Evolutionary conservation across 345 rosid genomes (phyloP), one percentile per base, ranked within the genome.

Genomic region (Eucalyptus sp.): DNA sequence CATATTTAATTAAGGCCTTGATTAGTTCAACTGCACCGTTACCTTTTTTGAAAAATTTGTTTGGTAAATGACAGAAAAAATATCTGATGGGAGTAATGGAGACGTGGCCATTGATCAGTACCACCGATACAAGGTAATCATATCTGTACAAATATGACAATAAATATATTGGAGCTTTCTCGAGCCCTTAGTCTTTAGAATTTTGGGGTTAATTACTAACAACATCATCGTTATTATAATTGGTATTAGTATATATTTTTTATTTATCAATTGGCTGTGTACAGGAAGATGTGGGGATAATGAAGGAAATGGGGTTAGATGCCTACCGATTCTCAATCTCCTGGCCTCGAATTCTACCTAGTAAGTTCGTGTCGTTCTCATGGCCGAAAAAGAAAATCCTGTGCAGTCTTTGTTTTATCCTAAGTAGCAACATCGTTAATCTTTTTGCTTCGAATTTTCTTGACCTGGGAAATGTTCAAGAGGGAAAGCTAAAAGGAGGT

Each of bases 251-350:
- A 52, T 52, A 0, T 5, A 2, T 20, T 13, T 33, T 76, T 37
- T 3, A 20, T 37, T 41, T 37, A 24, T 22, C 48, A 20, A 41
- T 76, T 41, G 48, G 83, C 15, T 76, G 48, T 76, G 46, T 18
- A 29, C 93, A 95, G 96, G 96, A 92, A 88, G 96, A 95, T 91
- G 91, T 94, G 31, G 33, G 91, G 88, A 90, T 93, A 62, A 92
- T 93, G 92, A 95, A 95, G 90, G 68, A 92, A 62, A 91, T 94
- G 84, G 93, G 93, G 31, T 89, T 92, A 31, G 96, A 95, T 90
- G 96, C 93, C 31, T 94, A 91, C 56, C 91, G 94, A 90, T 89
- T 95, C 86, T 95, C 96, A 22, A 94, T 95, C 60, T 88, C 96
- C 15, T 94, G 96, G 96, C 88, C 96, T 5, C 85, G 95, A 91